Conservation (phyloP, 2,329 filamentous ascomycete species). For the Cercospora citrullina region DNA sequence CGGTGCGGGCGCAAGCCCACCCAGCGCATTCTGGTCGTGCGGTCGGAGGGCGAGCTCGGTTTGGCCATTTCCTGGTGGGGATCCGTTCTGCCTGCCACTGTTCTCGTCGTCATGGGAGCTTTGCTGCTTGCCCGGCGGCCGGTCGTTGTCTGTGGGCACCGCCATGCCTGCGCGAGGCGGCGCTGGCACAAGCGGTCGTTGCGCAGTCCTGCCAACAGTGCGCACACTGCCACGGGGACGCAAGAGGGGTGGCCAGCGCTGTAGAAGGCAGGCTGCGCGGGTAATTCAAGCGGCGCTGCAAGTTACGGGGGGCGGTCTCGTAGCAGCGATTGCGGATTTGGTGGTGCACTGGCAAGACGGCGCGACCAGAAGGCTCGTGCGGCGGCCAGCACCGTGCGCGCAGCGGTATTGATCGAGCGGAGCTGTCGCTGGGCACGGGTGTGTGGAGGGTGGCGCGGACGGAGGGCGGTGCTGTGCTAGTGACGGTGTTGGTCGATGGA, state of each 20-base stretch:
- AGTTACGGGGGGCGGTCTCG: neutral
- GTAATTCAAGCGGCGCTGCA: neutral
- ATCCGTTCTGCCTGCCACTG: constrained; percentile 12
- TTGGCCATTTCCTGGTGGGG: constrained; percentile 24
- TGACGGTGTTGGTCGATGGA: neutral
- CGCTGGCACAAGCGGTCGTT: constrained; percentile 14
- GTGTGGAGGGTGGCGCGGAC: constrained; percentile 2
- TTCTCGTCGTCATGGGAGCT: constrained; percentile 25
- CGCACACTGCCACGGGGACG: constrained; percentile 10
- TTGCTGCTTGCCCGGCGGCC: constrained; percentile 32
- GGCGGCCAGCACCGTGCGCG: neutral
- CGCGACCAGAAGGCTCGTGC: constrained; percentile 1
- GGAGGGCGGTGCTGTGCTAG: constrained; percentile 1
- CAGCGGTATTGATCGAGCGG: neutral
- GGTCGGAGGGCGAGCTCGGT: constrained; percentile 21
- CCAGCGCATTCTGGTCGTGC: constrained; percentile 15
- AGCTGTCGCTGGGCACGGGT: neutral
- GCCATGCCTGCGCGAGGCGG: constrained; percentile 32
- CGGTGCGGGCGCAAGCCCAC: constrained; percentile 14
- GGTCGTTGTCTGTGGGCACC: constrained; percentile 33
- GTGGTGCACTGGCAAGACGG: neutral
- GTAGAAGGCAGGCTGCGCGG: neutral
- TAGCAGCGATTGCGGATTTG: neutral
- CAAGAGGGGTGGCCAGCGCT: neutral
- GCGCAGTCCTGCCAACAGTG: constrained; percentile 15